phyloP scores from a whole-genome alignment of 495 filamentous ascomycete genomes.

The Lasiosphaeria miniovina region DNA sequence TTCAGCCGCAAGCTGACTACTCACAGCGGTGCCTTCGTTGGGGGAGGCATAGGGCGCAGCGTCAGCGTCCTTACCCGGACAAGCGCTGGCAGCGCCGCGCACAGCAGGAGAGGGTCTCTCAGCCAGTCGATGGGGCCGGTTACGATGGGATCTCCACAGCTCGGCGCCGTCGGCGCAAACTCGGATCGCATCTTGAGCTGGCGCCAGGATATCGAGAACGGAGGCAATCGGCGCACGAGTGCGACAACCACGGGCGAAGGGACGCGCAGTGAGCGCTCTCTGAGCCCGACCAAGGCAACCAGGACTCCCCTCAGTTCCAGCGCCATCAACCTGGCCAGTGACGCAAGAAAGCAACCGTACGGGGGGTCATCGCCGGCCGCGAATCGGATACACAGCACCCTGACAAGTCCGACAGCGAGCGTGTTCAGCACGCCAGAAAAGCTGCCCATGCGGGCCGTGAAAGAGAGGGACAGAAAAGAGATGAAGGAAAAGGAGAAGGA shows the following conservation, averaged over 20 bases:
- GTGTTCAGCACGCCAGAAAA: constrained; percentile 22
- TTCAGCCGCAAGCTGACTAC: constrained; percentile 68
- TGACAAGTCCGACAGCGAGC: constrained; percentile 30
- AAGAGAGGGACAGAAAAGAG: constrained; percentile 1
- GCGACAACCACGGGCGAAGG: constrained; percentile 23
- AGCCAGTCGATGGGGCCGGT: constrained; percentile 24
- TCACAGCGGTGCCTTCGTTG: constrained; percentile 36
- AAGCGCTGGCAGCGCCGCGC: constrained; percentile 50
- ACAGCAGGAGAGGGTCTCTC: constrained; percentile 55
- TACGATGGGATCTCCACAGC: constrained; percentile 36
- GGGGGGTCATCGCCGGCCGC: constrained; percentile 23
- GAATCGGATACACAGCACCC: constrained; percentile 19
- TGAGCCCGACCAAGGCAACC: constrained; percentile 46
- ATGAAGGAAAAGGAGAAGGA: constrained; percentile 1
- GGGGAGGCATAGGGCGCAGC: constrained; percentile 57
- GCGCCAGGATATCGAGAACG: constrained; percentile 69
- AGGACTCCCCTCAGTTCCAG: constrained; percentile 31
- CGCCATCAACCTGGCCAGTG: constrained; percentile 39
- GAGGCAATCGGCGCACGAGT: constrained; percentile 32
- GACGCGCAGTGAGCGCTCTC: constrained; percentile 44
- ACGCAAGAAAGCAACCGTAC: constrained; percentile 41
- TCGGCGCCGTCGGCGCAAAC: constrained; percentile 40
- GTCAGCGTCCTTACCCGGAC: constrained; percentile 56
- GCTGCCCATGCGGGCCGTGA: constrained; percentile 9
- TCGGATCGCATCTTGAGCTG: constrained; percentile 88